phyloP scores from a whole-genome alignment of 2,329 filamentous ascomycete genomes.

The Mycosphaerella arachidis region DNA sequence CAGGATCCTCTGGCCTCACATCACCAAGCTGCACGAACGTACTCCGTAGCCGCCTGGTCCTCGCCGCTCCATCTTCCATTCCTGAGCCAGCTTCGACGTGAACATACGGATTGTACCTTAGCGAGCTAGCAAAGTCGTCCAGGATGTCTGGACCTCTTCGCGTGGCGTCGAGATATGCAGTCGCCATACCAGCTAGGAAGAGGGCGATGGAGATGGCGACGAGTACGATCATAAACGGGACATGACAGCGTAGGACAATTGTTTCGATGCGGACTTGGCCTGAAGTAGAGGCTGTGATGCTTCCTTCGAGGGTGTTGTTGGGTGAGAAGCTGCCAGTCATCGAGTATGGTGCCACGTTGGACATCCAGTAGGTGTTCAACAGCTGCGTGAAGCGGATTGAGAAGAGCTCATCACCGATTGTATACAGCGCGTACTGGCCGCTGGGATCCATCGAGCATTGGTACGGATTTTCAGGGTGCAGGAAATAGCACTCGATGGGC shows the following conservation, averaged over 20 bases:
- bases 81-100: conserved; percentile 5
- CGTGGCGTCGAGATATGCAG: conserved; percentile 13
- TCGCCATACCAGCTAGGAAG: conserved; percentile 10
- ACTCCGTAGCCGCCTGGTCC: conserved; percentile 5
- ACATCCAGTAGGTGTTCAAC: conserved; percentile 21
- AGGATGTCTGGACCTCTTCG: conserved; percentile 16
- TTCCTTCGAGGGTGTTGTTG: conserved; percentile 1
- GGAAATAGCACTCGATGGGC: conserved; percentile 11
- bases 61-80: conserved; percentile 14
- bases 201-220: conserved; percentile 9
- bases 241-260: conserved; percentile 12
- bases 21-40: conserved; percentile 16
- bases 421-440: conserved; percentile 1
- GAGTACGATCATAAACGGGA: conserved; percentile 7
- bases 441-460: background rate
- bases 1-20: conserved; percentile 12
- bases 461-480: conserved; percentile 9
- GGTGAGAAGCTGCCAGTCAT: conserved; percentile 6
- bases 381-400: conserved; percentile 17
- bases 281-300: background rate
- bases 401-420: conserved; percentile 12
- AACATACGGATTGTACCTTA: conserved; percentile 13
- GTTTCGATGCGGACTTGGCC: conserved; percentile 8
- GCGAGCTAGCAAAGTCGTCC: conserved; percentile 15
- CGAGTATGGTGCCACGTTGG: conserved; percentile 9